A percentile compares a stretch with the other conserved stretches of the same genome.
phyloP scores from a whole-genome alignment of 1,284 basidiomycete genomes.

The Spongiforma sp. region DNA sequence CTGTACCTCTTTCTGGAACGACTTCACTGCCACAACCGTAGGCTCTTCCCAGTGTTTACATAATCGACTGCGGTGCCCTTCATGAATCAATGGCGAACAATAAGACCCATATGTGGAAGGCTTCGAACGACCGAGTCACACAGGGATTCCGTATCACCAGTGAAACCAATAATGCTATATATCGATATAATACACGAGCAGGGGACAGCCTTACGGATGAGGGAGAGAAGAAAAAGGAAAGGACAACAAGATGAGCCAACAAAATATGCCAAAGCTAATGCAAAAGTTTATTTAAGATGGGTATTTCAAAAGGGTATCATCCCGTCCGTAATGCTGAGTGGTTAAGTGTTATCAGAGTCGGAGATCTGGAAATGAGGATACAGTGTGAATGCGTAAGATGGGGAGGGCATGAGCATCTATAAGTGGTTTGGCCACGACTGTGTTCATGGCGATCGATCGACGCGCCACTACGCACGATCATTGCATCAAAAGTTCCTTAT shows the following conservation, averaged over 20 bases:
- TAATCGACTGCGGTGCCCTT: too few species aligned
- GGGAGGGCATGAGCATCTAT: conserved; percentile 9
- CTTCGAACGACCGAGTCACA: too few species aligned
- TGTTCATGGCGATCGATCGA: conserved; percentile 27
- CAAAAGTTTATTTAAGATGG: conserved; percentile 15
- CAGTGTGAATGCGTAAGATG: conserved; percentile 6
- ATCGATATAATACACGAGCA: too few species aligned
- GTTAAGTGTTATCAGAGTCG: conserved; percentile 1
- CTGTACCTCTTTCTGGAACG: too few species aligned
- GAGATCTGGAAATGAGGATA: conserved; percentile 3
- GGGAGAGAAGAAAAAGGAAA: neutral
- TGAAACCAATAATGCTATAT: too few species aligned
- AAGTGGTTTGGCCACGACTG: conserved; percentile 1
- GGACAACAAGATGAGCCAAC: conserved; percentile 1
- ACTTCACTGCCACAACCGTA: too few species aligned
- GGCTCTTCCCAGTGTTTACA: too few species aligned
- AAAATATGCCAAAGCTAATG: conserved; percentile 13
- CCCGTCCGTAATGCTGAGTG: conserved; percentile 8
- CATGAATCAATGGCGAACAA: too few species aligned
- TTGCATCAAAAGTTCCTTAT: conserved; percentile 22
- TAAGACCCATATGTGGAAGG: too few species aligned
- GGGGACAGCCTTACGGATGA: neutral
- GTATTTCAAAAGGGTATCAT: conserved; percentile 33
- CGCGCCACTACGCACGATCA: conserved; percentile 24
- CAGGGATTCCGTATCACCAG: too few species aligned